Conservation (phyloP, 2,329 filamentous ascomycete species). For the Talaromyces rugulosus region DNA sequence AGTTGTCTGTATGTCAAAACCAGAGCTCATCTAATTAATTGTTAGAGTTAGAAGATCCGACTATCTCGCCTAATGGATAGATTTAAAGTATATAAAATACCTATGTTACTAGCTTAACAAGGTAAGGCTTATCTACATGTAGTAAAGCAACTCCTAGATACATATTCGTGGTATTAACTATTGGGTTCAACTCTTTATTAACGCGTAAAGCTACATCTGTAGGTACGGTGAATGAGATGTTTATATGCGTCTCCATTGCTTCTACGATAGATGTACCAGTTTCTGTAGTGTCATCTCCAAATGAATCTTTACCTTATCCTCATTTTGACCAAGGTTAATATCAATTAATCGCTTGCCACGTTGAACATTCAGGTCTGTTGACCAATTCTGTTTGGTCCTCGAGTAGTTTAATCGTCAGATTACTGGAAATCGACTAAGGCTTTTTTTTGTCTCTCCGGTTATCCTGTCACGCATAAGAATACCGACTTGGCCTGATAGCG, state of each 20-base stretch:
- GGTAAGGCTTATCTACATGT: slow-evolving; percentile 2
- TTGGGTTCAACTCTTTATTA: not conserved
- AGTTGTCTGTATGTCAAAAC: not conserved
- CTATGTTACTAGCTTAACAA: slow-evolving; percentile 1
- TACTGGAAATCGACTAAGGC: not conserved
- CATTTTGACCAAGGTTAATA: not conserved
- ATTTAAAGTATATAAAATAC: slow-evolving; percentile 4
- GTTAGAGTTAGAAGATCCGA: not conserved
- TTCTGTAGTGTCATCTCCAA: not conserved
- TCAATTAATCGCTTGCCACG: slow-evolving; percentile 2
- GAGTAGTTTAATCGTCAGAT: slow-evolving; percentile 1
- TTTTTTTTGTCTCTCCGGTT: not conserved
- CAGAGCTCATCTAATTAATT: not conserved
- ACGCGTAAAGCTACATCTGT: not conserved
- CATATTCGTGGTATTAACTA: slow-evolving; percentile 2
- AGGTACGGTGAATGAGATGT: slow-evolving; percentile 1
- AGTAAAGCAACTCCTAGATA: slow-evolving; percentile 3
- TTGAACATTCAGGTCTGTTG: not conserved
- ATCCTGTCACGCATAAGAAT: not conserved
- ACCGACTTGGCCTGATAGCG: not conserved
- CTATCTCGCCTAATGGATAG: not conserved
- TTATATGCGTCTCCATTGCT: slow-evolving; percentile 5
- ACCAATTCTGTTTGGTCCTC: slow-evolving; percentile 2
- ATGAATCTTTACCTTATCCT: not conserved
- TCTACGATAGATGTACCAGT: slow-evolving; percentile 4